A percentile compares a stretch with the other conserved stretches of the same genome.
phyloP scores from a whole-genome alignment of 208 protist genomes.

The Leishmania amazonensis region DNA sequence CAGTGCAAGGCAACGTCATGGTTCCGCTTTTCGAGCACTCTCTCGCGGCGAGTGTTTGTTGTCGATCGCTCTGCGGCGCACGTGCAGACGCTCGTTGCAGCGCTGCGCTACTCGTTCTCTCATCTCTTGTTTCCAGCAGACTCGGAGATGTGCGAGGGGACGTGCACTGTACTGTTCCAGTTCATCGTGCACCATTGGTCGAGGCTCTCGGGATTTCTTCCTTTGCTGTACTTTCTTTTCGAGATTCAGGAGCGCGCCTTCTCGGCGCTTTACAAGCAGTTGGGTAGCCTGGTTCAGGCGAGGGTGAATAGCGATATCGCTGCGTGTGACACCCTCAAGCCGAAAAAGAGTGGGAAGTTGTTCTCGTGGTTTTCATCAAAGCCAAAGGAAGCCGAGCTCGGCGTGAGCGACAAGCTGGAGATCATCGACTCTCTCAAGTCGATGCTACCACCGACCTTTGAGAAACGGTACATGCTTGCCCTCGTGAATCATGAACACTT shows the following conservation, averaged over 20 bases:
- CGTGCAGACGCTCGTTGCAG: constrained; percentile 30
- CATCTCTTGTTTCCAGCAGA: constrained; percentile 27
- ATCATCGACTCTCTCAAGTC: constrained; percentile 18
- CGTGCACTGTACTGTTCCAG: constrained; percentile 20
- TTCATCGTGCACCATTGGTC: constrained; percentile 30
- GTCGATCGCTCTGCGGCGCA: constrained; percentile 25
- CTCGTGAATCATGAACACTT: constrained; percentile 28
- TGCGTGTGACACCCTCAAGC: constrained; percentile 20
- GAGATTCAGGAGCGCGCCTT: constrained; percentile 27
- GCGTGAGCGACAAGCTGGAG: constrained; percentile 31
- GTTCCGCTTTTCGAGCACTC: constrained; percentile 17
- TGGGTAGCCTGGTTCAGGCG: constrained; percentile 12
- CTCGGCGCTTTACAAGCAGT: constrained; percentile 26
- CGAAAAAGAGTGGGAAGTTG: constrained; percentile 27
- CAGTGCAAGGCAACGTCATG: constrained; percentile 27
- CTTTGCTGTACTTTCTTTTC: constrained; percentile 37
- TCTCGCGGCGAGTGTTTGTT: constrained; percentile 30
- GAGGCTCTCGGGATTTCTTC: constrained; percentile 22
- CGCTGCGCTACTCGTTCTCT: constrained; percentile 31
- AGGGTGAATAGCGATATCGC: constrained; percentile 20
- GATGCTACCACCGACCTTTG: constrained; percentile 14
- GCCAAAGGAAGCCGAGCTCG: constrained; percentile 26
- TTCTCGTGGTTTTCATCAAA: constrained; percentile 40
- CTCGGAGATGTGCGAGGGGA: neutral
- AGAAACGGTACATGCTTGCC: constrained; percentile 30